A percentile compares a stretch with the other conserved stretches of the same genome.
These are phyloP conservation scores for Forsythia suspensa DNA, from an alignment of 257 asterid species.

Conservation along the genomic window DNA sequence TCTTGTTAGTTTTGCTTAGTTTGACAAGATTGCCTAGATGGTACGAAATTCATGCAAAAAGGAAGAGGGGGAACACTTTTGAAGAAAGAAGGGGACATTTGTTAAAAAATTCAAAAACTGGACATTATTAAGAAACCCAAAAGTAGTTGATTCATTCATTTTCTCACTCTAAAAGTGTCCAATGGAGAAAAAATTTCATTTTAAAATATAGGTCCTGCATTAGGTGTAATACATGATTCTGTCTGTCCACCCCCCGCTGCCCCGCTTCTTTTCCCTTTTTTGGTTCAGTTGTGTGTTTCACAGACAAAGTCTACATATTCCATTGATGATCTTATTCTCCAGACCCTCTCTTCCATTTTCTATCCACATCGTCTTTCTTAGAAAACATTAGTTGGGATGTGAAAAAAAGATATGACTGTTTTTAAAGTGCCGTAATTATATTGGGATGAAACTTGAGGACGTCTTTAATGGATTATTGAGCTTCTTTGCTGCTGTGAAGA, in stretches of 20 bases:
- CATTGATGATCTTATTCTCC: background rate
- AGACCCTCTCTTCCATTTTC: background rate
- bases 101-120: too few species aligned
- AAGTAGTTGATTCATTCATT: too few species aligned
- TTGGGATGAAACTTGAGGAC: background rate
- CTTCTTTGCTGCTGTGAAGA: background rate
- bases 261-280: background rate
- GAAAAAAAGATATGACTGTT: background rate
- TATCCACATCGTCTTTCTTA: background rate
- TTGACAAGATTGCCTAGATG: too few species aligned
- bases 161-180: too few species aligned
- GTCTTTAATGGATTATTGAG: background rate
- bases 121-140: too few species aligned
- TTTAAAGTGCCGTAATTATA: background rate
- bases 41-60: too few species aligned
- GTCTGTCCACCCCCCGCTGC: background rate
- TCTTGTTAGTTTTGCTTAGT: too few species aligned
- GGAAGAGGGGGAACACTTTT: too few species aligned
- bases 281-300: background rate
- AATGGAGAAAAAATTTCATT: background rate
- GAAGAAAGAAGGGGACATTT: too few species aligned
- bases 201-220: background rate
- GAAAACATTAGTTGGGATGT: background rate
- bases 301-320: background rate
- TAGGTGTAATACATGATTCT: conserved; percentile 11